A percentile compares a stretch with the other conserved stretches of the same genome.
These are phyloP conservation scores for Fraxinus cuspidata DNA, from an alignment of 257 asterid species.

Conservation along the genomic window DNA sequence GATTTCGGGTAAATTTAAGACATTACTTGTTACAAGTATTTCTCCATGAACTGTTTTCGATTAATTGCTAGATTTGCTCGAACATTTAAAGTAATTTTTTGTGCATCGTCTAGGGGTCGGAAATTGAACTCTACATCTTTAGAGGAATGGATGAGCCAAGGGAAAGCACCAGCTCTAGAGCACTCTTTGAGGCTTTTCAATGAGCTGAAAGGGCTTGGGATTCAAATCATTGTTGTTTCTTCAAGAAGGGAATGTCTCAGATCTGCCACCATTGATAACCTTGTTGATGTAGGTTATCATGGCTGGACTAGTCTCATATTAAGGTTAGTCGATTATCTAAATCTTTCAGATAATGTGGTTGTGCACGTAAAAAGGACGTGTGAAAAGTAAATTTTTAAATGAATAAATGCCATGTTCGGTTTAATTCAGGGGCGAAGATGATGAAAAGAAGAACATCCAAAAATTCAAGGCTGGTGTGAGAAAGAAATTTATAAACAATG, in stretches of 20 bases:
- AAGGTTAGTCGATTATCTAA: slow-evolving; percentile 40
- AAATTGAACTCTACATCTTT: slow-evolving; percentile 57
- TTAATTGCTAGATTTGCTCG: not conserved
- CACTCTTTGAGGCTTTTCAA: slow-evolving; percentile 63
- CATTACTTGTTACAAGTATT: not conserved
- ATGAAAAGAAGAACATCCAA: slow-evolving; percentile 44
- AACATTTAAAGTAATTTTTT: not conserved
- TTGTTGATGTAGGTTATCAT: slow-evolving; percentile 62
- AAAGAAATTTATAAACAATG: slow-evolving; percentile 47
- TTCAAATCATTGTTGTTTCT: slow-evolving; percentile 61
- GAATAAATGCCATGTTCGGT: not conserved
- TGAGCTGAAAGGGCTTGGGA: slow-evolving; percentile 55
- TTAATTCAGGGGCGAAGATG: slow-evolving; percentile 42
- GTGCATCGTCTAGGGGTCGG: slow-evolving; percentile 41
- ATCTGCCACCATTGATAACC: slow-evolving; percentile 75
- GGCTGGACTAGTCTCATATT: slow-evolving; percentile 72
- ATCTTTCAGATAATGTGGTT: not conserved
- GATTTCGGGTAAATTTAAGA: slow-evolving; percentile 56
- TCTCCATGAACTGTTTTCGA: too few relatives aligned
- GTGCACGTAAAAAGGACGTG: not conserved
- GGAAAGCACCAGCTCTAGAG: slow-evolving; percentile 63
- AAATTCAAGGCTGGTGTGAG: slow-evolving; percentile 58
- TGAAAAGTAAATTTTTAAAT: too few relatives aligned
- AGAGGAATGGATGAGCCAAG: slow-evolving; percentile 71
- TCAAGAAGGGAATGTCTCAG: slow-evolving; percentile 70